Conservation (phyloP, 768 basidiomycete genomes). For the Amanita phalloides region DNA sequence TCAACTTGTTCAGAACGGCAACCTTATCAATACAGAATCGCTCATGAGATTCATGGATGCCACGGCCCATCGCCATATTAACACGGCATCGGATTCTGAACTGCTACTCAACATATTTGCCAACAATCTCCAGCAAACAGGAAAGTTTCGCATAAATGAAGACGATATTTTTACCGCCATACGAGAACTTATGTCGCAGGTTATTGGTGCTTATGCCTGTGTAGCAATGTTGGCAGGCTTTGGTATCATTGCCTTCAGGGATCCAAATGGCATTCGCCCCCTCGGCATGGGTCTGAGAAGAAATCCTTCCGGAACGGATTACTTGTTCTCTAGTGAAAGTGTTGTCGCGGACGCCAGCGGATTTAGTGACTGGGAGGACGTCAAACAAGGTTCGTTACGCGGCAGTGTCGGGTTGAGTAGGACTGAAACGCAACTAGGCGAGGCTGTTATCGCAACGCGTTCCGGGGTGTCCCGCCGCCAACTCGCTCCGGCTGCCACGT, state of each 20-base stretch:
- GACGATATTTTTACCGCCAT: slow-evolving; percentile 98
- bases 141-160: slow-evolving; percentile 98
- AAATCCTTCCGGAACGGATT: slow-evolving; percentile 55
- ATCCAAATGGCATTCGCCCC: slow-evolving; percentile 95
- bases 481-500: slow-evolving; percentile 57
- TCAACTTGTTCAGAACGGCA: slow-evolving; percentile 68
- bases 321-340: slow-evolving; percentile 89
- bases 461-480: slow-evolving; percentile 63
- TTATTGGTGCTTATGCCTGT: slow-evolving; percentile 92
- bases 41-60: slow-evolving; percentile 94
- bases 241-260: slow-evolving; percentile 94
- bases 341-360: slow-evolving; percentile 93
- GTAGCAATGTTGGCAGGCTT: slow-evolving; percentile 99
- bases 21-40: slow-evolving; percentile 84
- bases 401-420: not conserved
- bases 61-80: slow-evolving; percentile 95
- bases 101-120: slow-evolving; percentile 96
- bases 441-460: slow-evolving; percentile 93
- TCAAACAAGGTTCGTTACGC: slow-evolving; percentile 60
- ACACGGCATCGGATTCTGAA: slow-evolving; percentile 97
- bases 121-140: slow-evolving; percentile 94
- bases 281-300: slow-evolving; percentile 76
- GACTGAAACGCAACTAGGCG: slow-evolving; percentile 38
- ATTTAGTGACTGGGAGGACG: slow-evolving; percentile 89
- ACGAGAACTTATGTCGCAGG: slow-evolving; percentile 77